Base-by-base conservation (phyloP, 169 alveolate species). In the Eimeria tenella region DNA sequence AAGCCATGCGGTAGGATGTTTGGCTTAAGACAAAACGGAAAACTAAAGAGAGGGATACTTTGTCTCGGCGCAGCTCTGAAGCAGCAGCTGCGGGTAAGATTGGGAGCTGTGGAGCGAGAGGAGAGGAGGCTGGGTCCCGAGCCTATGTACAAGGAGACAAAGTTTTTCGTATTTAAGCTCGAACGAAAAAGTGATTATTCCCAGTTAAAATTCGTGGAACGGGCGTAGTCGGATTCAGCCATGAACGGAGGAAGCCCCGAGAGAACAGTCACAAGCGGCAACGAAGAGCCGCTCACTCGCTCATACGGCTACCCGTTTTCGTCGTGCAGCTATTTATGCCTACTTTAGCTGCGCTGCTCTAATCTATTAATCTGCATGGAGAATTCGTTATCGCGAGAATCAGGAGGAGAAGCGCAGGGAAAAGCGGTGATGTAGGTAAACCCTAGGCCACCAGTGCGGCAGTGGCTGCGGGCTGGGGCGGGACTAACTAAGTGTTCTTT, bases 231-330 rank as follows among this genome's bases (percentile, higher is more conserved):
- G 82, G 49, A 31, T 71, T 71, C 82, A 71, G 7, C 56, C 55
- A 31, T 31, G 82, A 52, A 31, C 25, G 56, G 49, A 71, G 58
- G 82, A 52, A 71, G 82, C 82, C 84, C 84, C 84, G 84, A 74
- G 19, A 60, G 60, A 74, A 74, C 84, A 23, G 84, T 13, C 84
- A 42, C 42, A 60, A 25, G 84, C 84, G 50, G 84, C 84, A 56
- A 73, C 83, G n/a, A 56, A 56, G 84, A 74, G 84, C 84, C 84
- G 84, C 84, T 74, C 84, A 74, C 60, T 74, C 62, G 62, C 84
- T 74, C 63, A 19, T 60, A 60, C n/a, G 62, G 8, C 31, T 49
- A 17, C 84, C 42, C 17, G 31, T 19, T 50, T 31, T 15, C 50
- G 84, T 74, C 42, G 84, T 60, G 60, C 13, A 13, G 19, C n/a